Percentiles rank a stretch among this genome's conserved stretches.
Conservation (phyloP, 2,329 filamentous ascomycete genomes). For the Diaporthe citrichinensis region DNA sequence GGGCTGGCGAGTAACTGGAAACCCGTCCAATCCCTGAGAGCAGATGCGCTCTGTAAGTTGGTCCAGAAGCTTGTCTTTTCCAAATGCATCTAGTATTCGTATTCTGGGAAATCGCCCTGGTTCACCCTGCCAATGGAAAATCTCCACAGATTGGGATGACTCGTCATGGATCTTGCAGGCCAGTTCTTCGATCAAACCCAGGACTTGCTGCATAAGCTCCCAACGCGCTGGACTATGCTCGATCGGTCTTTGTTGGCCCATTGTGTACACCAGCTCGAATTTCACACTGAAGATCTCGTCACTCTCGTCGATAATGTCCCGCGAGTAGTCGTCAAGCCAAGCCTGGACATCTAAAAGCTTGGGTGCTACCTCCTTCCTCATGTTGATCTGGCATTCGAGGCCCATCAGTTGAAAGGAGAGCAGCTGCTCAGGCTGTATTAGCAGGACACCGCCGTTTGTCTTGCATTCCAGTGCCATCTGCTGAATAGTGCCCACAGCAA, state of each 20-base stretch:
- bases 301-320: conserved; percentile 76
- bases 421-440: conserved; percentile 75
- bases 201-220: conserved; percentile 66
- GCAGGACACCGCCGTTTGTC: conserved; percentile 65
- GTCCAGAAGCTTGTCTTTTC: conserved; percentile 49
- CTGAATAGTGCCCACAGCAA: conserved; percentile 53
- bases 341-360: conserved; percentile 57
- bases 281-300: conserved; percentile 74
- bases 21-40: conserved; percentile 53
- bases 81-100: conserved; percentile 59
- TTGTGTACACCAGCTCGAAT: conserved; percentile 75
- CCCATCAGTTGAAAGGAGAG: conserved; percentile 75
- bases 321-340: conserved; percentile 58
- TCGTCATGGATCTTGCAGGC: neutral
- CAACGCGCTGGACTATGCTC: conserved; percentile 70
- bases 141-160: neutral
- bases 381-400: conserved; percentile 60
- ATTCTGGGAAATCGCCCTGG: conserved; percentile 61
- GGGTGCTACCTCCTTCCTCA: conserved; percentile 48
- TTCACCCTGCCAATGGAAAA: neutral
- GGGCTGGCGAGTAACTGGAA: conserved; percentile 9
- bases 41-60: conserved; percentile 58
- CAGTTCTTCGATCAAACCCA: conserved; percentile 48
- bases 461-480: conserved; percentile 62
- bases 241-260: conserved; percentile 65